Base-by-base conservation (phyloP, 192 early-diverging fungal genomes). In the Entomortierella beljakovae region DNA sequence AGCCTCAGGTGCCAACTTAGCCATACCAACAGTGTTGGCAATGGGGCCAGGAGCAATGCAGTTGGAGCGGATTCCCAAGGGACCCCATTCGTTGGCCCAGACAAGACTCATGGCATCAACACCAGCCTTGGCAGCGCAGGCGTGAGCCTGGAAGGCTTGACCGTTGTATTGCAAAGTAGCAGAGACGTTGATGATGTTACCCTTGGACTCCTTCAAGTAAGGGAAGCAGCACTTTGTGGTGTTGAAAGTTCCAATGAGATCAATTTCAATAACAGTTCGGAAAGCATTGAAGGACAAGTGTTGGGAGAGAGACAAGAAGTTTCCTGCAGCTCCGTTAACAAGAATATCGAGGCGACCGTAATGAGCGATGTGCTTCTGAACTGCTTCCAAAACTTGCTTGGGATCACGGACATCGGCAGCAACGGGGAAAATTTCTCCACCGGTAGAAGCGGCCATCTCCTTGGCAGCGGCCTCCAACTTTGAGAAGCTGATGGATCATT, bases 221-320 rank as follows among this genome's bases (percentile, higher is more conserved):
- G 88, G 87, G 52, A 92, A 84, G 32, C 87, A 85, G 37, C 89
- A 89, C 80, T 92, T 93, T 63, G 88, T 88, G 13, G 90, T 84
- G 81, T 93, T 92, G 83, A 91, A 94, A 32, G 93, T 93, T 13
- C 93, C 92, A 29, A 91, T 76, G 22, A 89, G 79, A 80, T 91
- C 88, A 56, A 89, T 89, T 43, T 88, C 88, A 57, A 89, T 84
- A 6, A 90, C 88, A 33, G 90, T 88, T 25, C 86, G 85, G 86
- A 93, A 94, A 28, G 89, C 93, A 64, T 91, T 90, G 50, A 88
- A 85, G 4, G 88, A 90, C 7, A 94, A 77, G 31, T 85, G 67
- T 51, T 91, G 87, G 32, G 86, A 88, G 32, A 90, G 75, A 16
- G 90, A 80, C 38, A 94, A 73, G 64, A 94, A 94, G 80, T 94